Percentiles rank a stretch among this genome's conserved stretches.
These are phyloP conservation scores for Ilex paraguariensis DNA, from an alignment of 305 asterid species.

Conservation along the genomic window DNA sequence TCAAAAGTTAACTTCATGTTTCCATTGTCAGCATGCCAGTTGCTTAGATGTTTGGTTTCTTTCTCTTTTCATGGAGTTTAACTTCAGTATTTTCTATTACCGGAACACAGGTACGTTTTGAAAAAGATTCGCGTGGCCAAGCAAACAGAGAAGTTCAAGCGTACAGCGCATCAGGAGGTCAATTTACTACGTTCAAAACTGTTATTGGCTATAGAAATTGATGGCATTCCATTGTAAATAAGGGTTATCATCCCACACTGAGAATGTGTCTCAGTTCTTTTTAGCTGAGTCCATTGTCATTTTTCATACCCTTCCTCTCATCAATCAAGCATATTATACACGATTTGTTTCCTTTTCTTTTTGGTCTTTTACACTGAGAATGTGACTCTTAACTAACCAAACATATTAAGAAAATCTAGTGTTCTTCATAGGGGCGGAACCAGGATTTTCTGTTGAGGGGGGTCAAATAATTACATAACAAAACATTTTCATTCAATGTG, in stretches of 20 bases:
- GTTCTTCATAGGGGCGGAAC: no score
- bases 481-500: no score
- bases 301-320: no score
- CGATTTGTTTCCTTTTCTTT: no score
- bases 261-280: not conserved
- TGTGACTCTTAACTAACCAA: no score
- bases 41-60: not conserved
- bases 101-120: constrained; percentile 52
- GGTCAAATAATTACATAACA: no score
- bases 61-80: constrained; percentile 11
- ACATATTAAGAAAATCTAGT: no score
- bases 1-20: not conserved
- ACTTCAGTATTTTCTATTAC: constrained; percentile 8
- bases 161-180: constrained; percentile 77
- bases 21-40: not conserved
- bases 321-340: no score
- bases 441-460: no score
- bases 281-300: not conserved
- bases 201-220: no score
- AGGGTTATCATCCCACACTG: not conserved
- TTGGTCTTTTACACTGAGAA: no score
- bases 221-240: not conserved
- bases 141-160: constrained; percentile 72
- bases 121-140: constrained; percentile 75
- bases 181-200: not conserved